Evolutionary conservation across 441 rosid genomes (phyloP).

Genomic region (Eutrema salsugineum): DNA sequence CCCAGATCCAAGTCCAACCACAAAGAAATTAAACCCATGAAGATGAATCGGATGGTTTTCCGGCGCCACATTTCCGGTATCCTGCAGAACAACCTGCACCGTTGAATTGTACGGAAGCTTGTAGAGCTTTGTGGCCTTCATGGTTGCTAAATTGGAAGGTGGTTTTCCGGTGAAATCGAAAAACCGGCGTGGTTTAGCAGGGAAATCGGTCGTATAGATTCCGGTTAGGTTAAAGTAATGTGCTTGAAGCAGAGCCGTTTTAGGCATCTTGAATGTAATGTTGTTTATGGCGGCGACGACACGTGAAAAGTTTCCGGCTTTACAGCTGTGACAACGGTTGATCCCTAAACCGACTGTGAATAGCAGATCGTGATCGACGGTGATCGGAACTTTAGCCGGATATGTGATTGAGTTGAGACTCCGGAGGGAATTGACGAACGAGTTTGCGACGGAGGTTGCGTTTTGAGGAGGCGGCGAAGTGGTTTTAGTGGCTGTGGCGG

Average conservation of each 20-base stretch:
- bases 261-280: constrained; percentile 33
- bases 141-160: constrained; percentile 26
- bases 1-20: constrained; percentile 32
- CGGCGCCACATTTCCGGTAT: constrained; percentile 37
- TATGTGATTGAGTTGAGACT: constrained; percentile 35
- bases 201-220: constrained; percentile 39
- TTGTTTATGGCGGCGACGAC: constrained; percentile 31
- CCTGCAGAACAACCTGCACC: constrained; percentile 45
- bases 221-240: constrained; percentile 39
- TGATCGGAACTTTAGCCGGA: constrained; percentile 52
- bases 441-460: constrained; percentile 25
- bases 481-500: constrained; percentile 29
- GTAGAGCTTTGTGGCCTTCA: constrained; percentile 32
- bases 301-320: constrained; percentile 26
- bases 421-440: constrained; percentile 24
- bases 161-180: constrained; percentile 36
- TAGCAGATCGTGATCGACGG: constrained; percentile 25
- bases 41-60: constrained; percentile 48
- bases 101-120: constrained; percentile 24
- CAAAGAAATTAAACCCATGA: constrained; percentile 37
- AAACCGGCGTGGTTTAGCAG: constrained; percentile 25
- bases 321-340: constrained; percentile 32
- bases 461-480: constrained; percentile 37
- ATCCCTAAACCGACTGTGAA: constrained; percentile 34
- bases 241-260: constrained; percentile 31